Conservation (phyloP, 257 asterid species). For the Forsythia suspensa region DNA sequence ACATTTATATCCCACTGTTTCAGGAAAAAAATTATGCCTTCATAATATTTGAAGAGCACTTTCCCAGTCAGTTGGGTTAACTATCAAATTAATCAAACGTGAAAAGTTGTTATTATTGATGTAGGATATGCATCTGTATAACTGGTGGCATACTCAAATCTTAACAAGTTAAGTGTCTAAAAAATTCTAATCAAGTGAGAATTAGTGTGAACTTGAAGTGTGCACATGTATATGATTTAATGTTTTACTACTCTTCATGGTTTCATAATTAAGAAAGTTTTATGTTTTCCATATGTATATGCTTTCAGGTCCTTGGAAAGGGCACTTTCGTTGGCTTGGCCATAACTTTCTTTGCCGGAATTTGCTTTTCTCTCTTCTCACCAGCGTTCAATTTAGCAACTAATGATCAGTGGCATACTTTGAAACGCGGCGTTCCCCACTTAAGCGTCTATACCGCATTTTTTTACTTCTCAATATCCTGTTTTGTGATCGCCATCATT, state of each 20-base stretch:
- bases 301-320: constrained; percentile 77
- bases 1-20: too few species aligned
- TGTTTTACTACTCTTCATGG: too few species aligned
- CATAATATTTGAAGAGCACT: too few species aligned
- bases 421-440: constrained; percentile 64
- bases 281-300: not conserved
- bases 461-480: constrained; percentile 85
- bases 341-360: constrained; percentile 81
- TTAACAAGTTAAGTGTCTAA: too few species aligned
- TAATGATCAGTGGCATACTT: constrained; percentile 83
- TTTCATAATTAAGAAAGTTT: not conserved
- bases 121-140: too few species aligned
- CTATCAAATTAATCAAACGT: not conserved
- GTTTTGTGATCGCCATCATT: constrained; percentile 65
- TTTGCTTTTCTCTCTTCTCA: constrained; percentile 81
- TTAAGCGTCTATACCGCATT: constrained; percentile 81
- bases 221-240: too few species aligned
- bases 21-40: too few species aligned
- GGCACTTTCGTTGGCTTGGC: constrained; percentile 70
- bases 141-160: too few species aligned
- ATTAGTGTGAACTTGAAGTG: too few species aligned
- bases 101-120: not conserved
- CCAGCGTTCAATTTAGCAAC: constrained; percentile 95
- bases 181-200: too few species aligned
- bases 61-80: too few species aligned